phyloP scores from a whole-genome alignment of 768 basidiomycete genomes.

The Cyathus striatus region DNA sequence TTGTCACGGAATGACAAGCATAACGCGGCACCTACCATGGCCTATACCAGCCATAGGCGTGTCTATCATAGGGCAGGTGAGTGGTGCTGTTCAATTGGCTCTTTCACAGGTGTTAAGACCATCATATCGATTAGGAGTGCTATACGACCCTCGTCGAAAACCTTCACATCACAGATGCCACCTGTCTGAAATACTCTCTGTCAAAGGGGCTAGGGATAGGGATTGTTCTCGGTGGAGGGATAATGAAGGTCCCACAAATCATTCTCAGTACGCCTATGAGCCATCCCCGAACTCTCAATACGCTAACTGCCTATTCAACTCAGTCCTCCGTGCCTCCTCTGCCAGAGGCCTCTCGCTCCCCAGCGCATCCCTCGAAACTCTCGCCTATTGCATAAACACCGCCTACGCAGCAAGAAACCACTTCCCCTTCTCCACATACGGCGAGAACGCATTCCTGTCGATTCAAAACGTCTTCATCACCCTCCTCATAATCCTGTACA shows the following conservation, averaged over 20 bases:
- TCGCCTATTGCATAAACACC: slow-evolving; percentile 84
- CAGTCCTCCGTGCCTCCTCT: slow-evolving; percentile 69
- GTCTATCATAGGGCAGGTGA: slow-evolving; percentile 67
- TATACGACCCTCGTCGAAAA: slow-evolving; percentile 78
- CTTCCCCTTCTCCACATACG: slow-evolving; percentile 97
- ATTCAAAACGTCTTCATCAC: slow-evolving; percentile 87
- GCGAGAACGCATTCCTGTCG: slow-evolving; percentile 93
- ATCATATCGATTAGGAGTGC: slow-evolving; percentile 79
- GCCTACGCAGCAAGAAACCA: slow-evolving; percentile 80
- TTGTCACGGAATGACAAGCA: slow-evolving; percentile 65
- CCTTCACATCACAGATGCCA: slow-evolving; percentile 58
- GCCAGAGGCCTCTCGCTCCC: slow-evolving; percentile 85
- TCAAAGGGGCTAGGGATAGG: slow-evolving; percentile 84
- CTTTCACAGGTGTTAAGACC: background rate
- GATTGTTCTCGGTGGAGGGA: slow-evolving; percentile 78
- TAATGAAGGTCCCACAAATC: slow-evolving; percentile 93
- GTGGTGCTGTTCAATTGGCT: too few relatives aligned
- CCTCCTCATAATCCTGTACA: slow-evolving; percentile 74
- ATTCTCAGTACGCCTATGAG: slow-evolving; percentile 77
- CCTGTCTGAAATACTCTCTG: slow-evolving; percentile 78
- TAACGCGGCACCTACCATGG: slow-evolving; percentile 72
- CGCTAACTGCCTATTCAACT: too few relatives aligned
- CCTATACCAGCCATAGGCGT: slow-evolving; percentile 68
- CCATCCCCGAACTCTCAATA: background rate
- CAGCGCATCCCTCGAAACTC: slow-evolving; percentile 86